phyloP scores from a whole-genome alignment of 2,329 filamentous ascomycete genomes.

The Macroventuria anomochaeta region DNA sequence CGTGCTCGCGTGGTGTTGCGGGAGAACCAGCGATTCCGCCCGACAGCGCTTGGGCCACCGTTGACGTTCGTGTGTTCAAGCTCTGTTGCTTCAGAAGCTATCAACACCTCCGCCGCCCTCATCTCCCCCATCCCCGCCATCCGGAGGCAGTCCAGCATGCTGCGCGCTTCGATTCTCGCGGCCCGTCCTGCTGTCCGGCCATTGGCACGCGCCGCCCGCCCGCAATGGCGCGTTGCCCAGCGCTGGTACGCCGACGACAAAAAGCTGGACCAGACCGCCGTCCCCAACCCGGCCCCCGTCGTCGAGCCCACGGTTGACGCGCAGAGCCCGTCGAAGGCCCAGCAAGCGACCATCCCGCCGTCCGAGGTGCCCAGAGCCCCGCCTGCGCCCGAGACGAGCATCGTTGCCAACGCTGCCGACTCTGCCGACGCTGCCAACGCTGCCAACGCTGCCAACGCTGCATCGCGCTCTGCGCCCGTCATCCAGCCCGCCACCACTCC shows the following conservation, averaged over 20 bases:
- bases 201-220: conserved; percentile 42
- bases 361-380: conserved; percentile 57
- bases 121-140: conserved; percentile 31
- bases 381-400: conserved; percentile 50
- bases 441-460: no score
- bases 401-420: conserved; percentile 9
- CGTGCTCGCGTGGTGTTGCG: conserved; percentile 5
- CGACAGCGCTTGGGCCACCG: background rate
- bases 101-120: conserved; percentile 20
- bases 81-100: conserved; percentile 17
- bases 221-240: conserved; percentile 50
- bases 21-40: conserved; percentile 11
- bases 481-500: conserved; percentile 45
- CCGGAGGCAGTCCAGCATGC: conserved; percentile 58
- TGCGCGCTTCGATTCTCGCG: conserved; percentile 62
- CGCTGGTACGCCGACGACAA: conserved; percentile 61
- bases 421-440: no score
- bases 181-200: conserved; percentile 53
- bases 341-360: conserved; percentile 54
- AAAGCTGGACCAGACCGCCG: conserved; percentile 48
- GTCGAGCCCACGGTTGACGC: conserved; percentile 51
- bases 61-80: conserved; percentile 9
- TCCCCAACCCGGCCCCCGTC: conserved; percentile 45
- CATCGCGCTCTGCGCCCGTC: conserved; percentile 44
- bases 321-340: conserved; percentile 34